Percentiles rank a stretch among this genome's conserved stretches.
phyloP scores from a whole-genome alignment of 2,329 filamentous ascomycete species.

The Aspergillus japonicus region DNA sequence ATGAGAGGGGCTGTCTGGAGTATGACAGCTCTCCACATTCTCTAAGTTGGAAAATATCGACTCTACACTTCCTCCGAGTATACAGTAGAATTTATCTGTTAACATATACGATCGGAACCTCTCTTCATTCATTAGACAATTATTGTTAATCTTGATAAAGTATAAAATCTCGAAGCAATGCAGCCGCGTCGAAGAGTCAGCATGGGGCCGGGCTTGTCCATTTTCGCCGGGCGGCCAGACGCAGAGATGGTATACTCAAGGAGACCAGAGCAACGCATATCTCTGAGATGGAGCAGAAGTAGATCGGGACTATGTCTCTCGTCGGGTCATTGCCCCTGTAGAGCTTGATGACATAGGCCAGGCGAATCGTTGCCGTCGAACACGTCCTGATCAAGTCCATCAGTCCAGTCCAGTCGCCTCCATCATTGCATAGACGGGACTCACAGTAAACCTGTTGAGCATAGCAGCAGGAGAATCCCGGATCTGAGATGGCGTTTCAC shows the following conservation, averaged over 20 bases:
- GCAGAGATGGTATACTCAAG: not conserved
- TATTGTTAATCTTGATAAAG: too few relatives aligned
- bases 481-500: not conserved
- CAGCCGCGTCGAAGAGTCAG: too few relatives aligned
- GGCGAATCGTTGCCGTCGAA: not conserved
- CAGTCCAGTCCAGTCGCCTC: not conserved
- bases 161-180: too few relatives aligned
- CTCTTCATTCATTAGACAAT: too few relatives aligned
- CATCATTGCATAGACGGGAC: not conserved
- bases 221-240: too few relatives aligned
- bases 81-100: too few relatives aligned
- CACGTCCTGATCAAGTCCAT: not conserved
- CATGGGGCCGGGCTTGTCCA: too few relatives aligned
- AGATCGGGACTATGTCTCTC: not conserved
- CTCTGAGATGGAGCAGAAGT: not conserved
- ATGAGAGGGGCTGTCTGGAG: too few relatives aligned
- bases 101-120: too few relatives aligned
- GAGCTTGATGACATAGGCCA: not conserved
- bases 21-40: too few relatives aligned
- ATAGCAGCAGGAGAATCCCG: not conserved
- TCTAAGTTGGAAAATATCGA: too few relatives aligned
- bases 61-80: too few relatives aligned
- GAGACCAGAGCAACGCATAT: not conserved
- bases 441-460: constrained; percentile 1
- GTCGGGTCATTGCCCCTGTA: not conserved